Evolutionary conservation across 208 protist species (phyloP).

Genomic region (Leishmania tarentolae): DNA sequence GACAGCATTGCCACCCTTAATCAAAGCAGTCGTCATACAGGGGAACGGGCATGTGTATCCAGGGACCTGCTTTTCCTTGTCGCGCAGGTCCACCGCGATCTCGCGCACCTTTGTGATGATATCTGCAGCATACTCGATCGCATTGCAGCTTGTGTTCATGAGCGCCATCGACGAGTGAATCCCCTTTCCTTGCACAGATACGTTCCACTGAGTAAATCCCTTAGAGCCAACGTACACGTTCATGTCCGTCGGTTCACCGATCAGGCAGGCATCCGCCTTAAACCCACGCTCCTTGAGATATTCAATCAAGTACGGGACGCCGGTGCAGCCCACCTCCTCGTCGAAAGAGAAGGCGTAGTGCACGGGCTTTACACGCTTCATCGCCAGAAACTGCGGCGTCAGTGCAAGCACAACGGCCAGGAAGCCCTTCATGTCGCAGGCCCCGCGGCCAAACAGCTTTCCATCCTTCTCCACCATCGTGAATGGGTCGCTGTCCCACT

Average conservation of each 20-base stretch:
- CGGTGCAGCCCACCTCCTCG: conserved; percentile 55
- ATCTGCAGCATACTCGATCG: conserved; percentile 48
- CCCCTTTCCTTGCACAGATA: conserved; percentile 49
- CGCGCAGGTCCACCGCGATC: conserved; percentile 39
- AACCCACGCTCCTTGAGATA: conserved; percentile 35
- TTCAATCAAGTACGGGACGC: conserved; percentile 37
- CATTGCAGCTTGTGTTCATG: conserved; percentile 52
- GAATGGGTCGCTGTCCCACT: conserved; percentile 64
- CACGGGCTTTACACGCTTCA: conserved; percentile 52
- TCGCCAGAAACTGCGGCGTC: conserved; percentile 37
- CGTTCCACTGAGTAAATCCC: conserved; percentile 25
- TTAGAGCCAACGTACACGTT: conserved; percentile 47
- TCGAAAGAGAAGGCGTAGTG: conserved; percentile 65
- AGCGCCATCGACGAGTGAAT: conserved; percentile 61
- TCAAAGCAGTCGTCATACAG: conserved; percentile 37
- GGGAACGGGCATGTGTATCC: conserved; percentile 34
- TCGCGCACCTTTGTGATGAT: conserved; percentile 49
- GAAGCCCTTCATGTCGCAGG: conserved; percentile 74
- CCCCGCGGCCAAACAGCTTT: conserved; percentile 61
- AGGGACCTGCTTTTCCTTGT: conserved; percentile 23
- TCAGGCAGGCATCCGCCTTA: conserved; percentile 29
- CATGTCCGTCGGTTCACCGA: conserved; percentile 19
- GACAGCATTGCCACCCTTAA: conserved; percentile 47
- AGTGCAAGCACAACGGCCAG: conserved; percentile 58
- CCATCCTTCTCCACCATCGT: conserved; percentile 56